These are phyloP conservation scores for Neltuma alba DNA, from an alignment of 306 rosid species.

Conservation along the genomic window DNA sequence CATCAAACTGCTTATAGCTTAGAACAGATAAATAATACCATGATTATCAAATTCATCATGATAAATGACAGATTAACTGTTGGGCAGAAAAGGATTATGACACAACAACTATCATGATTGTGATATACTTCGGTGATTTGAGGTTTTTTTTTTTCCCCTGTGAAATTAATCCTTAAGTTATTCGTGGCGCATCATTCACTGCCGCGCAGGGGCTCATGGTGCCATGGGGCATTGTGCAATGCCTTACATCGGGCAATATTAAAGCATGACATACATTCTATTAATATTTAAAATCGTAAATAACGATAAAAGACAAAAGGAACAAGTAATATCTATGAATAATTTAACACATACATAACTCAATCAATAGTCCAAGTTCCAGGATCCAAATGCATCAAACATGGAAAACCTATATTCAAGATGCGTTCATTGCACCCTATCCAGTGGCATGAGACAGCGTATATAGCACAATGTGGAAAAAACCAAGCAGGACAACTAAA, in stretches of 20 bases:
- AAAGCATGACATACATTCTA: neutral
- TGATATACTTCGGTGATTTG: neutral
- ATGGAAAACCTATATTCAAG: neutral
- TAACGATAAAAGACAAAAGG: neutral
- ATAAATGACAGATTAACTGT: slow-evolving; percentile 3
- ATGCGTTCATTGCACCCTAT: neutral
- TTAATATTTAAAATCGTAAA: neutral
- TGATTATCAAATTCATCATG: slow-evolving; percentile 19
- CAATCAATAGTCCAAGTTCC: neutral
- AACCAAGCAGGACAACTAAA: neutral
- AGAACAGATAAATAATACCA: neutral
- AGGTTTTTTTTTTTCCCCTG: neutral
- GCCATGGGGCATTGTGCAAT: neutral
- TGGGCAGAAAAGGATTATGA: slow-evolving; percentile 6
- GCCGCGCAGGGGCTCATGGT: neutral
- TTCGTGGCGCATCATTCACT: neutral
- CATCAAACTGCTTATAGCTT: slow-evolving; percentile 25
- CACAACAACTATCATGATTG: slow-evolving; percentile 9
- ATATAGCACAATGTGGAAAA: neutral
- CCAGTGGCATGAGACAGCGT: neutral
- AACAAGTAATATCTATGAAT: neutral
- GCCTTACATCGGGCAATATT: neutral
- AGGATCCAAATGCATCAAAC: neutral
- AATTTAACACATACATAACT: neutral
- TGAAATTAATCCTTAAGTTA: neutral